Evolutionary conservation across 2,329 filamentous ascomycete genomes (phyloP), one percentile per base, ranked within the genome.

Genomic region (Penicillium corylophilum): DNA sequence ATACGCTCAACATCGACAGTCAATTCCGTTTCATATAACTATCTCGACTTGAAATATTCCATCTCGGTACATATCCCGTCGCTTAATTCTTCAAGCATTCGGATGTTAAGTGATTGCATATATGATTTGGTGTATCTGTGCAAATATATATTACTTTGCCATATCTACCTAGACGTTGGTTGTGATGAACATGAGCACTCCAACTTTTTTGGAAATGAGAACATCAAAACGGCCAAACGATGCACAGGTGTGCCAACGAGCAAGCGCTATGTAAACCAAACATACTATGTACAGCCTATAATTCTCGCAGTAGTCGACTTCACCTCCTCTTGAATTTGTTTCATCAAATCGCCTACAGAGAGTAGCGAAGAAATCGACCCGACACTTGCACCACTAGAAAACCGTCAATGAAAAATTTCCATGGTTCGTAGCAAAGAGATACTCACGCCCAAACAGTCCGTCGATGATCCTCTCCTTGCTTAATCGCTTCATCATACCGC

Each of bases 361-460:
- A 61, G 26, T 12, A 59, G 31, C 15, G 49, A 38, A 22, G 59
- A 39, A 18, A 62, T 62, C n/a, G 47, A 35, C 45, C 59, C 59
- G 24, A 62, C 29, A 22, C 57, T 53, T 20, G 59, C 43, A 26
- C 59, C 57, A 15, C 57, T 62, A 40, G 10, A 5, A 38, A 7
- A 4, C 1, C 18, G 16, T 41, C 39, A 29, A 40, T 10, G 42
- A 8, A 36, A 13, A 1, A 18, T 15, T 4, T 13, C 22, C 9
- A 41, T 7, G 15, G 5, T 22, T 12, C 6, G 22, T 31, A 47
- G 31, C 29, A 4, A 2, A 2, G 1, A 18, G 13, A 45, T 26
- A 57, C 59, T 54, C 31, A 62, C 59, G 57, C 57, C 59, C 59
- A 62, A 2, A 61, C 50, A 1, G 57, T 62, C n/a, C 54, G 53